phyloP scores from a whole-genome alignment of 164 flowering plant species.

The Aristolochia fimbriata region DNA sequence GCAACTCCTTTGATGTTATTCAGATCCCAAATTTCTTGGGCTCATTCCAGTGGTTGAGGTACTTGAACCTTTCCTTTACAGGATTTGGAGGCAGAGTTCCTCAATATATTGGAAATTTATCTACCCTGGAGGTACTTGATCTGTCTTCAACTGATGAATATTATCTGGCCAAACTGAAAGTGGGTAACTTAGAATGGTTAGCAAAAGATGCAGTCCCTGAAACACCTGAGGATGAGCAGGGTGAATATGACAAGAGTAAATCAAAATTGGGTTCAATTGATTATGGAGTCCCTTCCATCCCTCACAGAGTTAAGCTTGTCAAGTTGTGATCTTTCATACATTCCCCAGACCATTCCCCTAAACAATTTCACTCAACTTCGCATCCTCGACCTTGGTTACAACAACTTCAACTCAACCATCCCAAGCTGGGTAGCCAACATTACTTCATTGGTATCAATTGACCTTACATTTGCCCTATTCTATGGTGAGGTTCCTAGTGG shows the following conservation, averaged over 20 bases:
- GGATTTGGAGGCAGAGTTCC: constrained; percentile 8
- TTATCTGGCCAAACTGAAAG: constrained; percentile 6
- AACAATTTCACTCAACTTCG: constrained; percentile 11
- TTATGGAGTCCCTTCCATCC: constrained; percentile 5
- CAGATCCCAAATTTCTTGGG: constrained; percentile 7
- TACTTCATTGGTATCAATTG: background rate
- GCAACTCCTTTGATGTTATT: background rate
- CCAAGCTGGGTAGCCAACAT: constrained; percentile 1
- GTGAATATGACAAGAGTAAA: constrained; percentile 1
- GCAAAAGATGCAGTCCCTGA: constrained; percentile 1
- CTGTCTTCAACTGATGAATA: background rate
- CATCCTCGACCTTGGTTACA: constrained; percentile 3
- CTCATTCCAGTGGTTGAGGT: constrained; percentile 5
- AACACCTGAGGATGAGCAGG: constrained; percentile 1
- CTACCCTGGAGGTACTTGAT: constrained; percentile 1
- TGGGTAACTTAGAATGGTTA: no score
- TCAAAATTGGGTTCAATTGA: constrained; percentile 1
- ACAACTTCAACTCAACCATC: background rate
- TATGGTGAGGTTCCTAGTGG: background rate
- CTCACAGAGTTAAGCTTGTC: constrained; percentile 3
- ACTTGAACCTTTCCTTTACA: constrained; percentile 4
- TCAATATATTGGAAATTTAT: constrained; percentile 11
- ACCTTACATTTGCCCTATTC: background rate
- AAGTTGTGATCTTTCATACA: background rate
- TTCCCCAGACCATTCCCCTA: background rate